Base-by-base conservation (phyloP, 352 stramenopile genomes). In the Globisporangium mamillatum region DNA sequence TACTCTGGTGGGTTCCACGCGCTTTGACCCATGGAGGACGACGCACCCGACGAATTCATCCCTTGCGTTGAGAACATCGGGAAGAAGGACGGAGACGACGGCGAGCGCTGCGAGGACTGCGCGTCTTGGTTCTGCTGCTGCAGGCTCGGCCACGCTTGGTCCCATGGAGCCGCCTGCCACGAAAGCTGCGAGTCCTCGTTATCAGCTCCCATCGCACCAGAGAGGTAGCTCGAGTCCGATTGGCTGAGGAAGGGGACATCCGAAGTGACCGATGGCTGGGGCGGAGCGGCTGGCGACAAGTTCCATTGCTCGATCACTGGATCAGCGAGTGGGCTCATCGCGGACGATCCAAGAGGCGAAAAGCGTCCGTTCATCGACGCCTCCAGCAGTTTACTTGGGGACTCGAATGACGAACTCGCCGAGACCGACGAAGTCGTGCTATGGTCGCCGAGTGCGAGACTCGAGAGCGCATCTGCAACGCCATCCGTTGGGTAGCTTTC, bases 271-370 rank as follows among this genome's bases (percentile, higher is more conserved):
- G 75, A 69, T 48, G 67, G 61, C 29, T 85, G 82, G 5, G 84
- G 78, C 12, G 78, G 71, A 25, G 73, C 71, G 16, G 77, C 82
- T 60, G 83, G 82, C 54, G 86, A 92, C 27, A 94, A 50, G 48
- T 89, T 92, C 86, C 86, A 94, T 55, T 92, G 84, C 67, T 94
- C 86, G 50, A 92, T 91, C 62, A 89, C 79, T 8, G 81, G 82
- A 41, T 92, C 84, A 52, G 75, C 73, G 34, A 92, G 72, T 59
- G 80, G 76, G 55, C 76, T 81, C 36, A 87, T 74, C 24, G 71
- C 69, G n/a, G 81, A 77, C 14, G 81, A 79, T 10, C 83, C 75
- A 16, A 92, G 68, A 24, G 86, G 84, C 22, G 84, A 92, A 46
- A 89, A 63, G 67, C 78, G 63, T 25, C 76, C 67, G 68, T 82